Evolutionary conservation across 805 yeast species (phyloP).

Genomic region (Candida ficus): DNA sequence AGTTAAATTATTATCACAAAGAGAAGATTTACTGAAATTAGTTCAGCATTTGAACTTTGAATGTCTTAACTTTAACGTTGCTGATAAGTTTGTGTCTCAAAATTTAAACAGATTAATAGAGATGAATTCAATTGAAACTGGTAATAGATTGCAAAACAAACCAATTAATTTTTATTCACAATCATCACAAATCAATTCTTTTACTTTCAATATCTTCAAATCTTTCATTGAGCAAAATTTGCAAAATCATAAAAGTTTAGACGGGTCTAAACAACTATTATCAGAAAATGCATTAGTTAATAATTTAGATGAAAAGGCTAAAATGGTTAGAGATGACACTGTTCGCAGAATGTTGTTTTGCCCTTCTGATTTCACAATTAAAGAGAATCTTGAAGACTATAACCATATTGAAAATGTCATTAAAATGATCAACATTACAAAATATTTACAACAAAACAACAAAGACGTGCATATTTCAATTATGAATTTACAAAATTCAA

Average conservation of each 20-base stretch:
- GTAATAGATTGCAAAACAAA: background rate
- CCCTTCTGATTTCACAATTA: constrained; percentile 9
- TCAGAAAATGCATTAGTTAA: background rate
- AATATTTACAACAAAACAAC: background rate
- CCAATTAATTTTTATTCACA: constrained; percentile 6
- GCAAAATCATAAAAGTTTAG: constrained; percentile 1
- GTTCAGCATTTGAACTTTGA: constrained; percentile 6
- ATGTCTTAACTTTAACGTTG: constrained; percentile 2
- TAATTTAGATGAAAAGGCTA: background rate
- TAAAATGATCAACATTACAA: background rate
- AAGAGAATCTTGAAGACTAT: constrained; percentile 4
- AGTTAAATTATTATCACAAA: background rate
- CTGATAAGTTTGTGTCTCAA: constrained; percentile 2
- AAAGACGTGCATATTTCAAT: constrained; percentile 7
- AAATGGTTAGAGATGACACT: constrained; percentile 1
- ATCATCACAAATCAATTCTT: background rate
- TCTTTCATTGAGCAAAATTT: constrained; percentile 1
- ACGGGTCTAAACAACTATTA: background rate
- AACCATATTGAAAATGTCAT: constrained; percentile 8
- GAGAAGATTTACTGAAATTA: constrained; percentile 2
- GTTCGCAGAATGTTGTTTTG: constrained; percentile 13
- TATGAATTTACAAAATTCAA: constrained; percentile 16
- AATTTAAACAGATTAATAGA: background rate
- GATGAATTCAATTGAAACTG: background rate
- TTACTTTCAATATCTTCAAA: constrained; percentile 3